Percentiles rank a stretch among this genome's conserved stretches.
These are phyloP conservation scores for Cucurbita maxima DNA, from an alignment of 306 rosid species.

Conservation along the genomic window DNA sequence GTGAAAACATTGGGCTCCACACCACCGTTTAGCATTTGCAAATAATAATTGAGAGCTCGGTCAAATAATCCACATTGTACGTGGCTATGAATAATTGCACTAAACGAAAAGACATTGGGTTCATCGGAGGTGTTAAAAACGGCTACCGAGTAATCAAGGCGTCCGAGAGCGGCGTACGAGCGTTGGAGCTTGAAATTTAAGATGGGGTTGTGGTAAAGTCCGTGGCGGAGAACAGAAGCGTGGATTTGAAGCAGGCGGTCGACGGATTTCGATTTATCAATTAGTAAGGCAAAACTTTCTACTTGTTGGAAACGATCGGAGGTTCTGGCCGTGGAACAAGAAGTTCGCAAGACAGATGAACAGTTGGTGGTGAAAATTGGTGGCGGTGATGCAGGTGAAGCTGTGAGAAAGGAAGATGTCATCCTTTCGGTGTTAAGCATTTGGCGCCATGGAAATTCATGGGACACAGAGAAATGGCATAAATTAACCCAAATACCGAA, in stretches of 20 bases:
- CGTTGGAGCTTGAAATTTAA: conserved; percentile 82
- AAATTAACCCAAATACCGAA: too few species aligned
- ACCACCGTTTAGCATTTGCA: conserved; percentile 35
- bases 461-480: neutral
- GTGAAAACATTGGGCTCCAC: conserved; percentile 60
- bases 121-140: conserved; percentile 38
- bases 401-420: conserved; percentile 16
- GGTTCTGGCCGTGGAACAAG: neutral
- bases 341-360: neutral
- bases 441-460: conserved; percentile 5
- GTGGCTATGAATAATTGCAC: conserved; percentile 50
- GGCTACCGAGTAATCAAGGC: conserved; percentile 46
- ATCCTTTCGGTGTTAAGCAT: conserved; percentile 1
- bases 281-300: conserved; percentile 22
- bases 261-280: conserved; percentile 44
- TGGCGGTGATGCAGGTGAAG: conserved; percentile 10
- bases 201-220: conserved; percentile 41
- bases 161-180: conserved; percentile 52
- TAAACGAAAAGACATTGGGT: conserved; percentile 47
- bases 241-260: conserved; percentile 46
- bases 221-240: conserved; percentile 46
- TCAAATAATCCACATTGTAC: conserved; percentile 27
- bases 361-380: conserved; percentile 7
- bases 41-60: conserved; percentile 33
- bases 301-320: conserved; percentile 10